phyloP scores from a whole-genome alignment of 192 early-diverging fungal species.

The Coemansia sp. region DNA sequence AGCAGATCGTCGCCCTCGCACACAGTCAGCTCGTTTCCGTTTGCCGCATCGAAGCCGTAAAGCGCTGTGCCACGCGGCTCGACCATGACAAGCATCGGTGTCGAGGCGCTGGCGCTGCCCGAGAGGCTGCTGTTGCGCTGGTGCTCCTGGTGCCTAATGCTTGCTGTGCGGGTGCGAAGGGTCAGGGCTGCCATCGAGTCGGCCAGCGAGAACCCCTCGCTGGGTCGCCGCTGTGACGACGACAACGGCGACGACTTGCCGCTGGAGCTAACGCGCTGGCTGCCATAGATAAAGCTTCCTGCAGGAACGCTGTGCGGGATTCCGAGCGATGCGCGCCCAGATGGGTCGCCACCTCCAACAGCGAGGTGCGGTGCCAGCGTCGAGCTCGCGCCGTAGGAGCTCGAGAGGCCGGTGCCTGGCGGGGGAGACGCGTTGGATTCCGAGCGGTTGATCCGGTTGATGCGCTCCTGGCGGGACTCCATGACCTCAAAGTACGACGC shows the following conservation, averaged over 20 bases:
- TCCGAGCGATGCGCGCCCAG: constrained; percentile 23
- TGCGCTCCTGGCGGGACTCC: constrained; percentile 50
- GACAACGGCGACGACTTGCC: constrained; percentile 23
- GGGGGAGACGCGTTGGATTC: constrained; percentile 40
- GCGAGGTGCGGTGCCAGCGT: constrained; percentile 1
- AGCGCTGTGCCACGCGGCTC: constrained; percentile 70
- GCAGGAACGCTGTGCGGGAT: constrained; percentile 32
- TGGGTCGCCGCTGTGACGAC: constrained; percentile 27
- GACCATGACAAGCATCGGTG: constrained; percentile 17
- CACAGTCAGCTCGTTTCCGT: constrained; percentile 70
- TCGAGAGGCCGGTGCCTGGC: background rate
- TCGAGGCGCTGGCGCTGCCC: constrained; percentile 10
- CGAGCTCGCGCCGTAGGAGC: constrained; percentile 7
- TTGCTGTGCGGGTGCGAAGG: constrained; percentile 50
- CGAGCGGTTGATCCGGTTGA: constrained; percentile 52
- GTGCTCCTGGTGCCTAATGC: constrained; percentile 37
- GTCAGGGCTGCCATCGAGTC: constrained; percentile 16
- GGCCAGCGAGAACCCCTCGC: constrained; percentile 24
- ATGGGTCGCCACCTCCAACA: background rate
- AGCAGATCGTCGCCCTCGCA: constrained; percentile 70
- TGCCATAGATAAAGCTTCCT: constrained; percentile 2
- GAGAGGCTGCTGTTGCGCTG: constrained; percentile 18
- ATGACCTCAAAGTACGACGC: constrained; percentile 72
- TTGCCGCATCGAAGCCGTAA: constrained; percentile 72
- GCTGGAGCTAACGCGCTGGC: constrained; percentile 11